Evolutionary conservation across 164 flowering plant genomes (phyloP).

Genomic region (Macadamia integrifolia): DNA sequence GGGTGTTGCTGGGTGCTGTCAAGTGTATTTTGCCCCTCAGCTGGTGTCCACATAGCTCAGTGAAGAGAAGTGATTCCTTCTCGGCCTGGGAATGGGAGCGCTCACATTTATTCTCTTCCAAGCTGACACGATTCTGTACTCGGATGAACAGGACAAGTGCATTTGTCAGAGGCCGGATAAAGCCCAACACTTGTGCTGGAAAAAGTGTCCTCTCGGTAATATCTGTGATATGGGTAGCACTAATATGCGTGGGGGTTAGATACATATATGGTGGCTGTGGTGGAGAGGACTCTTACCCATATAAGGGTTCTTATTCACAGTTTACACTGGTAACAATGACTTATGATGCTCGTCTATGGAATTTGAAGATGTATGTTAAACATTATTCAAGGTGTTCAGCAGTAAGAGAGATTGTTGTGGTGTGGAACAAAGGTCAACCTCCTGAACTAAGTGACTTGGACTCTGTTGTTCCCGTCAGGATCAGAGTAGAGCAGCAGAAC

Average conservation of each 20-base stretch:
- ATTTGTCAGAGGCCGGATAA: constrained; percentile 37
- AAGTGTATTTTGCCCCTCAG: constrained; percentile 54
- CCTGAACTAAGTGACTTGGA: constrained; percentile 49
- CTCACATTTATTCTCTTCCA: constrained; percentile 36
- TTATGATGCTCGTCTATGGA: constrained; percentile 83
- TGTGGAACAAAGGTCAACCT: constrained; percentile 77
- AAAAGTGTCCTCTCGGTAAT: constrained; percentile 31
- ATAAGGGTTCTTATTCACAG: constrained; percentile 61
- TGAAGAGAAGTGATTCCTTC: constrained; percentile 42
- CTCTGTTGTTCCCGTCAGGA: constrained; percentile 66
- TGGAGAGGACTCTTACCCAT: constrained; percentile 55
- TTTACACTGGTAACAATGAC: constrained; percentile 81
- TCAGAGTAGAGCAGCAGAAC: constrained; percentile 54
- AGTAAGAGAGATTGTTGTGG: constrained; percentile 71
- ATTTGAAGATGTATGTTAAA: constrained; percentile 65
- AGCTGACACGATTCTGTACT: constrained; percentile 41
- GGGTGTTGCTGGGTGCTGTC: constrained; percentile 56
- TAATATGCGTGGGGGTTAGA: constrained; percentile 43
- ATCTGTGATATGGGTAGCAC: constrained; percentile 25
- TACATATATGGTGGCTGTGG: constrained; percentile 71
- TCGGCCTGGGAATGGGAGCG: constrained; percentile 50
- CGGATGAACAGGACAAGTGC: constrained; percentile 46
- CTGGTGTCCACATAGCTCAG: constrained; percentile 42
- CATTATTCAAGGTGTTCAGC: constrained; percentile 82
- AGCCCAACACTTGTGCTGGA: constrained; percentile 39